These are phyloP conservation scores for Quercus variabilis DNA, from an alignment of 306 rosid species.

Conservation along the genomic window DNA sequence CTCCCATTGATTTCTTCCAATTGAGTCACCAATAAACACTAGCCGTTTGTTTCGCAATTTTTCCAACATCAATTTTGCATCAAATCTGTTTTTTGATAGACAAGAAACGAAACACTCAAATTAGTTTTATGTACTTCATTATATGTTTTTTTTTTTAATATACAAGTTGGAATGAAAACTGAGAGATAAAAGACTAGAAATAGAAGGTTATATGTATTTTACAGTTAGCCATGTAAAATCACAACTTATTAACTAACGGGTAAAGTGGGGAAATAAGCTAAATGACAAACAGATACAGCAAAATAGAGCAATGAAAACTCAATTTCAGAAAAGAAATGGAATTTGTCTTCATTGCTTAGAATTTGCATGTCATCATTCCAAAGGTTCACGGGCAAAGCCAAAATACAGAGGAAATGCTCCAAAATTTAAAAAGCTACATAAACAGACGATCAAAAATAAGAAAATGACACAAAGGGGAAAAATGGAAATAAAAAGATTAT, in stretches of 20 bases:
- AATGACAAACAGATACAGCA: not conserved
- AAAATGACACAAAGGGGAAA: constrained; percentile 8
- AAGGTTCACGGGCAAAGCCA: constrained; percentile 16
- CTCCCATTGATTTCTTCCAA: constrained; percentile 95
- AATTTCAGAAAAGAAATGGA: not conserved
- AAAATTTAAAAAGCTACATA: not conserved
- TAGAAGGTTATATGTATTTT: not conserved
- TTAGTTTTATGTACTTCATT: not conserved
- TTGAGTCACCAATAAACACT: constrained; percentile 85
- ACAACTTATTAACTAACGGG: not conserved
- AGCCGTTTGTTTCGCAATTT: constrained; percentile 59
- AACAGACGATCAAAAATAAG: not conserved
- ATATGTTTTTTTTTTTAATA: no score
- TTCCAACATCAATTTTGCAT: constrained; percentile 71
- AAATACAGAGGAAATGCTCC: not conserved
- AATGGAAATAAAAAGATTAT: constrained; percentile 8
- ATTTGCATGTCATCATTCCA: constrained; percentile 6
- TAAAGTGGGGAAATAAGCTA: not conserved
- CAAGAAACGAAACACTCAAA: not conserved
- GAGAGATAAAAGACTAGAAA: not conserved
- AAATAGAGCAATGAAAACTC: not conserved
- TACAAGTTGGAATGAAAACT: not conserved
- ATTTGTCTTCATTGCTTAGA: not conserved
- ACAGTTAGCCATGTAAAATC: not conserved
- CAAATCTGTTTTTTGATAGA: constrained; percentile 45